Base-by-base conservation (phyloP, 257 asterid genomes). In the Fraxinus cuspidata region DNA sequence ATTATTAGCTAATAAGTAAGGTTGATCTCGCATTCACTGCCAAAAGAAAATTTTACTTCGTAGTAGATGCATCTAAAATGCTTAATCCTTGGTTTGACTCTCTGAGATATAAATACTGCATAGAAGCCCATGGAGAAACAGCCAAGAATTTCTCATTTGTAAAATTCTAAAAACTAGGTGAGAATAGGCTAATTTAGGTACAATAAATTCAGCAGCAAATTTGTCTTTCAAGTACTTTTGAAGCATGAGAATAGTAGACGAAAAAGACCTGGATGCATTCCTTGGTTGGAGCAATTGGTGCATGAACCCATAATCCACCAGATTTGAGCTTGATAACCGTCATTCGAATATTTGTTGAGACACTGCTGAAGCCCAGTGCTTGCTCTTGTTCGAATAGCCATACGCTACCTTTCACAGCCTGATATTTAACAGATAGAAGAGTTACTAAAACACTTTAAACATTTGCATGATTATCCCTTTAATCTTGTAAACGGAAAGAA, bases 371-470 rank as follows among this genome's bases (percentile, higher is more conserved):
- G 78, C 99, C 99, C 71, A 95, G 87, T 5, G 98, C 98, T 89
- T 93, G 99, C 76, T 95, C 98, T 90, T 95, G 99, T 80, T 95
- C 98, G 79, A 93, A 93, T 51, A 92, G 69, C 99, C 99, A 95
- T 81, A 91, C 88, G 67, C 76, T 71, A 71, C 81, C 88, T 84
- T 93, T 95, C 69, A 89, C 89, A 72, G 86, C 96, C 99, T 93
- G 90, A 70, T 75, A 83, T 80, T 83, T 74, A 82, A 80, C 84
- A 67, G 58, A 74, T 64, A n/a, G 77, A 75, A 69, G 77, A 71
- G 85, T 83, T 77, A 79, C 69, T 18, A 53, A 64, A 83, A 83
- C 11, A 63, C 69, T 63, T 63, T 9, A 63, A 25, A 23, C 19
- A 23, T 23, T 63, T 63, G 5, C 25, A 63, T 63, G 32, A 23